Percentiles rank a stretch among this genome's conserved stretches.
These are phyloP conservation scores for Calonectria ilicicola DNA, from an alignment of 2,329 filamentous ascomycete genomes.

Conservation along the genomic window DNA sequence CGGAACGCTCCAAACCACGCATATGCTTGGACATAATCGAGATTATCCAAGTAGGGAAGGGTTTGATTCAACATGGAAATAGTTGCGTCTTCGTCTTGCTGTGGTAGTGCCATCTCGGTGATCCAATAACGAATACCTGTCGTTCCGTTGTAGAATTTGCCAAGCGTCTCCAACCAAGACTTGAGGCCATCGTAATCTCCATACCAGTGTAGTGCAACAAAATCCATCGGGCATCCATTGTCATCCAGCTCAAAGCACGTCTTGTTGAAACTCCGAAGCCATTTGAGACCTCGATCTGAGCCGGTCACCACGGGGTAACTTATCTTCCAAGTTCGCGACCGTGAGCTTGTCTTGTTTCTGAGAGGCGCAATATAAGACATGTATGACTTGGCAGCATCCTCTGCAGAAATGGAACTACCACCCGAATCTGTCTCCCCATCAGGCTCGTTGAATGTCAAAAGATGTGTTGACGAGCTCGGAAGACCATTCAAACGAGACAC, in stretches of 20 bases:
- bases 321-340: constrained; percentile 49
- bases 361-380: constrained; percentile 52
- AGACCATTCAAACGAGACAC: constrained; percentile 41
- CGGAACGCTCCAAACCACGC: constrained; percentile 57
- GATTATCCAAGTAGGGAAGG: constrained; percentile 48
- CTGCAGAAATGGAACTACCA: constrained; percentile 52
- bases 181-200: constrained; percentile 51
- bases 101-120: constrained; percentile 54
- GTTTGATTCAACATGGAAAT: constrained; percentile 55
- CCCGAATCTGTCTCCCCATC: constrained; percentile 54
- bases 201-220: constrained; percentile 57
- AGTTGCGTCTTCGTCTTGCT: constrained; percentile 48
- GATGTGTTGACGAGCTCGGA: constrained; percentile 50
- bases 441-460: constrained; percentile 57
- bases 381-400: constrained; percentile 53
- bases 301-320: constrained; percentile 57
- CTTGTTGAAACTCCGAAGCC: constrained; percentile 54
- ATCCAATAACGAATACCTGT: constrained; percentile 48
- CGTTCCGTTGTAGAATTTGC: constrained; percentile 49
- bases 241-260: constrained; percentile 54
- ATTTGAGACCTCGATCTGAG: constrained; percentile 51
- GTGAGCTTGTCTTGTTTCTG: constrained; percentile 33
- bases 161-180: constrained; percentile 50
- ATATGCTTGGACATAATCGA: constrained; percentile 51
- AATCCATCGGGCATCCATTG: constrained; percentile 53